Evolutionary conservation across 2,329 filamentous ascomycete genomes (phyloP).

Genomic region (Beauveria rudraprayagi): DNA sequence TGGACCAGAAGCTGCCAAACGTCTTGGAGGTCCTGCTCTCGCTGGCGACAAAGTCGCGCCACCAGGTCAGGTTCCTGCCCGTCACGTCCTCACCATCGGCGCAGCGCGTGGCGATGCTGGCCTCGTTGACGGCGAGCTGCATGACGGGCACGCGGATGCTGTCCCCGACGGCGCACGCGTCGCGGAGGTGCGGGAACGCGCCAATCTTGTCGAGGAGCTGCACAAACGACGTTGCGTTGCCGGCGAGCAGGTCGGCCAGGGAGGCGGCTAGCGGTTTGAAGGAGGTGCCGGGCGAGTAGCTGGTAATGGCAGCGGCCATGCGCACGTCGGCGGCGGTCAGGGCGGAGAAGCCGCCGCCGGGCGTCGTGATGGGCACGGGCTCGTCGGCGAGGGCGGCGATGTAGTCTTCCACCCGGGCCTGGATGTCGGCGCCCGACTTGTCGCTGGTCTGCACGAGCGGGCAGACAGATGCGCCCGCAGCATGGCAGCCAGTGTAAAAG

Average conservation of each 20-base stretch:
- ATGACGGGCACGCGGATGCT: background rate
- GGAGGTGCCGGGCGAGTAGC: constrained; percentile 18
- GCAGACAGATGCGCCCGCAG: constrained; percentile 16
- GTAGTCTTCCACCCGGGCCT: constrained; percentile 20
- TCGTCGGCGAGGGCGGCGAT: constrained; percentile 16
- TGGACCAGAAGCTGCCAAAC: constrained; percentile 17
- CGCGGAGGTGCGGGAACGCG: constrained; percentile 10
- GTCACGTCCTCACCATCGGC: constrained; percentile 13
- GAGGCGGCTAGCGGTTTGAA: constrained; percentile 16
- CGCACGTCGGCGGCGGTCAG: constrained; percentile 22
- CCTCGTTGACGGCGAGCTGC: constrained; percentile 15
- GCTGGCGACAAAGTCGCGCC: constrained; percentile 11
- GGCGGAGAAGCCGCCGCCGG: constrained; percentile 13
- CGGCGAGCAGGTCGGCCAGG: constrained; percentile 19
- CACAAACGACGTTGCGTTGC: constrained; percentile 21
- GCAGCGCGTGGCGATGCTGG: constrained; percentile 11
- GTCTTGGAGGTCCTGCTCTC: constrained; percentile 13
- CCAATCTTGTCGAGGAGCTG: constrained; percentile 16
- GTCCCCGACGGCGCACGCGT: constrained; percentile 6
- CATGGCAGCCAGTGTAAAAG: constrained; percentile 24
- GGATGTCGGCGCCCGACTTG: constrained; percentile 17
- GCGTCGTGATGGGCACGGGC: constrained; percentile 17
- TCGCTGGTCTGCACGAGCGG: constrained; percentile 18
- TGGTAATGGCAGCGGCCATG: constrained; percentile 15
- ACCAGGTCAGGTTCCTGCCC: background rate